A percentile compares a stretch with the other conserved stretches of the same genome.
Conservation (phyloP, 352 stramenopile species). For the Phytophthora rubi region DNA sequence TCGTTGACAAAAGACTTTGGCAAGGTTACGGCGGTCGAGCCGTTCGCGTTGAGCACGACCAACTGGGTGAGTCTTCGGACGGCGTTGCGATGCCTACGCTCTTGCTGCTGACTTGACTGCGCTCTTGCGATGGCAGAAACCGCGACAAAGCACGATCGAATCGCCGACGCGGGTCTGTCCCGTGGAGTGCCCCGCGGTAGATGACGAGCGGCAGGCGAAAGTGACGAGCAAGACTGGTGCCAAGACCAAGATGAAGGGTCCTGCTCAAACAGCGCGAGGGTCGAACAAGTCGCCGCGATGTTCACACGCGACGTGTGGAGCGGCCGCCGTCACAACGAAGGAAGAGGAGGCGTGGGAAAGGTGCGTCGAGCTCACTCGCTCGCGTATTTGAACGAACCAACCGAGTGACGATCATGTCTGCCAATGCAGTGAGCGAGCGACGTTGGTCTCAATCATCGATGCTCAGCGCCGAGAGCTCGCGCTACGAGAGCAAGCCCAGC, state of each 20-base stretch:
- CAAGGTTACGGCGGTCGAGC: conserved; percentile 52
- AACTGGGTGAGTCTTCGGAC: conserved; percentile 48
- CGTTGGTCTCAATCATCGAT: conserved; percentile 68
- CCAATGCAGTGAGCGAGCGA: conserved; percentile 52
- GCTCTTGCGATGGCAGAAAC: conserved; percentile 24
- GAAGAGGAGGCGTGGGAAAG: conserved; percentile 51
- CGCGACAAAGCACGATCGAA: conserved; percentile 30
- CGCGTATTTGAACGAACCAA: background rate
- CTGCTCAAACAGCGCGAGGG: conserved; percentile 2
- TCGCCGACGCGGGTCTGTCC: conserved; percentile 5
- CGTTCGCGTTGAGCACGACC: conserved; percentile 68
- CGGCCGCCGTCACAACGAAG: conserved; percentile 14
- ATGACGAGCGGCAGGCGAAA: conserved; percentile 13
- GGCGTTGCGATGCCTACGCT: background rate
- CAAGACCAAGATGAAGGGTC: conserved; percentile 29
- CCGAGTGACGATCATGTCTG: background rate
- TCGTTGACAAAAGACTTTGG: conserved; percentile 62
- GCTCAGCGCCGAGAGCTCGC: conserved; percentile 65
- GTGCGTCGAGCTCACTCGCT: conserved; percentile 17
- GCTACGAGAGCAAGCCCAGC: conserved; percentile 54
- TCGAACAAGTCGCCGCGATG: conserved; percentile 21
- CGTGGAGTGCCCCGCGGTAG: background rate
- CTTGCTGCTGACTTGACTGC: background rate
- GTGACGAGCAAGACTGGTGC: background rate
- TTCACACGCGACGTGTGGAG: conserved; percentile 11